Percentiles rank a stretch among this genome's conserved stretches.
Evolutionary conservation across 805 yeast species (phyloP).

Genomic region (Wickerhamiella hasegawae): DNA sequence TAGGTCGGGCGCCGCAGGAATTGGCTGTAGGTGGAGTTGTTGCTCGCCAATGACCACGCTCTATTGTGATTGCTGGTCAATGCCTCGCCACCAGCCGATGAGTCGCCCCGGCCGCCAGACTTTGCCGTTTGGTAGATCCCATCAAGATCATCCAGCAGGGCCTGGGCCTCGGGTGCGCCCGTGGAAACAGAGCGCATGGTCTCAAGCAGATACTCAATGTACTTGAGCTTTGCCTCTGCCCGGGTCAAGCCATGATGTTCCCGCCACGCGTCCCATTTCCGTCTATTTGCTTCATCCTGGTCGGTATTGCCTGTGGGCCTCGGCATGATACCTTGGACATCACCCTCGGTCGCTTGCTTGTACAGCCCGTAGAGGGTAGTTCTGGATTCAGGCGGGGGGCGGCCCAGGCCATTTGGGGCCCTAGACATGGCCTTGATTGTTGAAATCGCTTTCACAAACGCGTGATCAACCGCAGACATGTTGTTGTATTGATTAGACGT

Average conservation of each 20-base stretch:
- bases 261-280: slow-evolving; percentile 79
- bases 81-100: neutral
- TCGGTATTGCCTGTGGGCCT: slow-evolving; percentile 44
- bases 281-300: slow-evolving; percentile 51
- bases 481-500: neutral
- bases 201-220: slow-evolving; percentile 50
- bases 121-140: slow-evolving; percentile 39
- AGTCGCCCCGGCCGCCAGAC: neutral
- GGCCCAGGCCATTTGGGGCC: slow-evolving; percentile 9
- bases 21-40: slow-evolving; percentile 14
- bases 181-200: slow-evolving; percentile 36
- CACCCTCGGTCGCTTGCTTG: slow-evolving; percentile 83
- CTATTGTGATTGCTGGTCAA: slow-evolving; percentile 5
- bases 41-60: slow-evolving; percentile 10
- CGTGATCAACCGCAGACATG: slow-evolving; percentile 36
- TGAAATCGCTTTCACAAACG: slow-evolving; percentile 67
- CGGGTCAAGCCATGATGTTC: slow-evolving; percentile 48
- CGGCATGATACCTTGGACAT: slow-evolving; percentile 51
- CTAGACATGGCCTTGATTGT: slow-evolving; percentile 55
- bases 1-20: slow-evolving; percentile 13
- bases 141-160: slow-evolving; percentile 50
- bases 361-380: slow-evolving; percentile 53
- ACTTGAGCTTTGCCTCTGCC: slow-evolving; percentile 58
- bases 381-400: slow-evolving; percentile 13
- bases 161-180: slow-evolving; percentile 50